Evolutionary conservation across 768 basidiomycete species (phyloP), one percentile per base, ranked within the genome.

Genomic region (Termitomyces sp.): DNA sequence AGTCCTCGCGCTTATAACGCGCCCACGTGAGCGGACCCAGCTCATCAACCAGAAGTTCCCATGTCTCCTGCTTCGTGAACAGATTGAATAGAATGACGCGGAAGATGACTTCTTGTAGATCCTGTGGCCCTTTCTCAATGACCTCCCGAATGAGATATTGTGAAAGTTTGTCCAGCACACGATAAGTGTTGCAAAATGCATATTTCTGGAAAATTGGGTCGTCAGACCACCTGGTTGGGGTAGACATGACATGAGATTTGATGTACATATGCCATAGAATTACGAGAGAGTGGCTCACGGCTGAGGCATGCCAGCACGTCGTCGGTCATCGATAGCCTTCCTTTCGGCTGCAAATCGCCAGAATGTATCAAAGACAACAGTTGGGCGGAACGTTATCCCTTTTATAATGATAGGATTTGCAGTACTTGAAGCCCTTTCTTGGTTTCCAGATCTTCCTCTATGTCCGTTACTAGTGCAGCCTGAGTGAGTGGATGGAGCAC

Each of bases 111-210:
- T 93, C 91, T 14, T 72, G 70, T 22, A 80, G 78, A 32, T 76
- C 71, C 63, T 86, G 85, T 2, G 82, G 74, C 39, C 89, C 89
- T 64, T 83, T 82, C 62, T 86, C 79, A 60, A 92, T 84, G 59
- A 93, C 88, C 55, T 89, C 79, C 6, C 69, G 65, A 33, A 93
- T 77, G 56, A 92, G 74, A 61, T 79, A 93, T 64, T 93, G 91
- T 32, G 81, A 83, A 18, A 79, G 79, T 36, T 82, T 83, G 73
- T 93, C 91, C 44, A 86, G 77, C 8, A 91, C 83, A 36, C 91
- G 87, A 66, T 80, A 93, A 0, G 86, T 82, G 64, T 91, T 90
- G 72, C 88, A 90, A 67, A 91, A 91, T 32, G 76, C 78, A 62
- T 83, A 79, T 13, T 73, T 65, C 2, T 68, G 74, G 20, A 93